Percentiles rank a stretch among this genome's conserved stretches.
Conservation (phyloP, 441 rosid species). For the Euphorbia celastroides region DNA sequence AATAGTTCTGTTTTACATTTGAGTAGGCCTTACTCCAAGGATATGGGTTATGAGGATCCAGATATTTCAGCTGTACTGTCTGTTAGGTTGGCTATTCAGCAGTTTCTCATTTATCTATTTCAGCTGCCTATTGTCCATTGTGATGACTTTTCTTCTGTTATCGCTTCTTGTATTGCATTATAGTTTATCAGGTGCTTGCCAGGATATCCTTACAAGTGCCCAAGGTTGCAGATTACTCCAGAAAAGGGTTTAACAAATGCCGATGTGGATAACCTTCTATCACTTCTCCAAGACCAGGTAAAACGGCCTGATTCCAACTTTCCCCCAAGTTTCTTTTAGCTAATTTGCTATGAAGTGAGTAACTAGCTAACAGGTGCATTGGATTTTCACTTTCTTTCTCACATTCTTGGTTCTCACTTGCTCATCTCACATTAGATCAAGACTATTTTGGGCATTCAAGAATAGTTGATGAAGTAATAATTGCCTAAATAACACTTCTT, state of each 20-base stretch:
- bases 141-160: slow-evolving; percentile 12
- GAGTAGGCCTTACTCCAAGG: slow-evolving; percentile 90
- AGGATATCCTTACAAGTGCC: slow-evolving; percentile 42
- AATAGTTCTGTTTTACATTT: slow-evolving; percentile 16
- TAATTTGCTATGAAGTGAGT: background rate
- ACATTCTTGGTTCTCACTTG: background rate
- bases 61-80: slow-evolving; percentile 79
- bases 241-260: slow-evolving; percentile 69
- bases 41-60: slow-evolving; percentile 80
- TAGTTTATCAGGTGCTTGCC: slow-evolving; percentile 68
- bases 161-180: too few relatives aligned
- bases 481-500: background rate
- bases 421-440: background rate
- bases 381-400: background rate
- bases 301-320: background rate
- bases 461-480: background rate
- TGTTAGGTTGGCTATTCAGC: slow-evolving; percentile 50
- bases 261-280: slow-evolving; percentile 69
- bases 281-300: slow-evolving; percentile 87
- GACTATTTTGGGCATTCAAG: background rate
- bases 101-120: slow-evolving; percentile 1
- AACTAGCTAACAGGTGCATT: background rate
- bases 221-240: slow-evolving; percentile 73
- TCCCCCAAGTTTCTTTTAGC: slow-evolving; percentile 2
- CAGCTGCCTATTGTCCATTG: slow-evolving; percentile 7